A percentile compares a stretch with the other conserved stretches of the same genome.
Evolutionary conservation across 2,329 filamentous ascomycete species (phyloP).

Genomic region (Sarocladium strictum): DNA sequence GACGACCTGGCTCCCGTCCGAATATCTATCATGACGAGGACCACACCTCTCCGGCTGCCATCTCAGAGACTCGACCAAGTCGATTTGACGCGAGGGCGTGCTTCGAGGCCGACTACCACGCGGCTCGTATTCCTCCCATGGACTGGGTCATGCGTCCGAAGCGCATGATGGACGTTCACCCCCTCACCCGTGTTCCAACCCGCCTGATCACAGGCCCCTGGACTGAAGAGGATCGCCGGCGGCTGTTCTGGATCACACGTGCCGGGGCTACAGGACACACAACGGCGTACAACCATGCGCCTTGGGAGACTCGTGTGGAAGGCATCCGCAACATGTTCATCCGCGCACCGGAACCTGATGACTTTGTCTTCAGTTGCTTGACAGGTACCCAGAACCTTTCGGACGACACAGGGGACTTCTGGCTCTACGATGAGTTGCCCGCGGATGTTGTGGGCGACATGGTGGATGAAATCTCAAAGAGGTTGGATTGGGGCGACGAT

Average conservation of each 20-base stretch:
- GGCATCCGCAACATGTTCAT: conserved; percentile 30
- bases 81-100: conserved; percentile 28
- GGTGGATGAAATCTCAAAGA: conserved; percentile 18
- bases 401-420: not conserved
- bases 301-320: conserved; percentile 36
- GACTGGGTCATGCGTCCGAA: not conserved
- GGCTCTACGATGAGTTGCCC: conserved; percentile 23
- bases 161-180: conserved; percentile 29
- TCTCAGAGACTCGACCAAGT: conserved; percentile 16
- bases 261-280: conserved; percentile 28
- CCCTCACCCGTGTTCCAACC: conserved; percentile 31
- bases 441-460: conserved; percentile 22
- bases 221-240: conserved; percentile 30
- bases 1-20: not conserved
- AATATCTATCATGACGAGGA: not conserved
- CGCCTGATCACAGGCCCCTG: conserved; percentile 35
- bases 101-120: conserved; percentile 31
- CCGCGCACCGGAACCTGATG: conserved; percentile 20
- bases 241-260: conserved; percentile 40
- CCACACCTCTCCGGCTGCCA: conserved; percentile 11
- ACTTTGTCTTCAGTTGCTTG: conserved; percentile 25
- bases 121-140: conserved; percentile 15
- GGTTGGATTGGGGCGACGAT: conserved; percentile 26
- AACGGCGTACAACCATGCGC: conserved; percentile 17
- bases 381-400: conserved; percentile 12